Evolutionary conservation across 2,329 filamentous ascomycete species (phyloP).

Genomic region (Paecilomyces variotii): DNA sequence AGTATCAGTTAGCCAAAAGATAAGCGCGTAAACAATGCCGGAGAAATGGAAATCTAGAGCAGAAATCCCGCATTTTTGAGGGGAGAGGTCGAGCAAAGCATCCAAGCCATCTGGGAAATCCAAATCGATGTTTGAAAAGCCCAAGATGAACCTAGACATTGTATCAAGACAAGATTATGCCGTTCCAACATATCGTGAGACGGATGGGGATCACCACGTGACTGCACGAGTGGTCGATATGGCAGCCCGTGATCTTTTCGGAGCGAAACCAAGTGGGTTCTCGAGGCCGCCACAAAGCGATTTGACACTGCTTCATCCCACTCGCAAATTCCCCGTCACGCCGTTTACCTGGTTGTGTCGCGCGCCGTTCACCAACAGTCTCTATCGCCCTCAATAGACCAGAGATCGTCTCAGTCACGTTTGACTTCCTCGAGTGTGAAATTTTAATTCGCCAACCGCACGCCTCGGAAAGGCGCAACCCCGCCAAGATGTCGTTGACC

Average conservation of each 20-base stretch:
- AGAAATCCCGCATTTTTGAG: background rate
- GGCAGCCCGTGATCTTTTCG: constrained; percentile 5
- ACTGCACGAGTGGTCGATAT: constrained; percentile 1
- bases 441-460: background rate
- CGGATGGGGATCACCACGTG: constrained; percentile 3
- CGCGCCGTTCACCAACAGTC: background rate
- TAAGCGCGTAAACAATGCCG: background rate
- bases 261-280: constrained; percentile 23
- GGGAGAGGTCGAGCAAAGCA: background rate
- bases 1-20: constrained; percentile 14
- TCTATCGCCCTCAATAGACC: background rate
- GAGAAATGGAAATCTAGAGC: constrained; percentile 7
- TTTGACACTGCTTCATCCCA: constrained; percentile 22
- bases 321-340: constrained; percentile 10
- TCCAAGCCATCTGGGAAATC: background rate
- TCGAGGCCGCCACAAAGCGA: constrained; percentile 32
- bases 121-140: background rate
- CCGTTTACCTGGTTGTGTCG: background rate
- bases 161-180: no score
- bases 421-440: background rate
- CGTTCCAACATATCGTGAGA: no score
- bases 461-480: constrained; percentile 21
- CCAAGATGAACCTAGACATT: background rate
- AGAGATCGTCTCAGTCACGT: background rate
- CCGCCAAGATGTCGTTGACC: constrained; percentile 80